Evolutionary conservation across 2,329 filamentous ascomycete genomes (phyloP).

Genomic region (Colletotrichum destructivum): DNA sequence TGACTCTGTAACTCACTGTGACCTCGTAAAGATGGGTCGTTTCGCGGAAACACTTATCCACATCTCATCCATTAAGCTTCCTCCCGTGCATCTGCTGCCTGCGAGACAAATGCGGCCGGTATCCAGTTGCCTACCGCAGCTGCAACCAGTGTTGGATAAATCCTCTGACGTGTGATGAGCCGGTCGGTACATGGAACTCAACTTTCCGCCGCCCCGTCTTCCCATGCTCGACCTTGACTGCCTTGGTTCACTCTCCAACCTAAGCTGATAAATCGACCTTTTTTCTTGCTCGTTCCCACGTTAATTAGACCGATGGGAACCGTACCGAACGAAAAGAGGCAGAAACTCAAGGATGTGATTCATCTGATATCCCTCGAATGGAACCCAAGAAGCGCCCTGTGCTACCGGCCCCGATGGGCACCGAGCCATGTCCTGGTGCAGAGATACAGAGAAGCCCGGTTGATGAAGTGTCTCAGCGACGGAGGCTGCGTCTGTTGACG

Average conservation of each 20-base stretch:
- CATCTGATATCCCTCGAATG: slow-evolving; percentile 15
- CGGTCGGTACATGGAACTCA: slow-evolving; percentile 29
- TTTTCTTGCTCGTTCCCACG: background rate
- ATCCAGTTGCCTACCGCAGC: slow-evolving; percentile 1
- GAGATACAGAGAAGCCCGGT: slow-evolving; percentile 20
- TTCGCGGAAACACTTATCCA: slow-evolving; percentile 28
- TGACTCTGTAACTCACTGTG: slow-evolving; percentile 30
- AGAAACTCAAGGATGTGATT: background rate
- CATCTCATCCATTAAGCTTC: slow-evolving; percentile 34
- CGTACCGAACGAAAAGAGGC: background rate
- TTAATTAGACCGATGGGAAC: slow-evolving; percentile 3
- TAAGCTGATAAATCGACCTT: background rate
- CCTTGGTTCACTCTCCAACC: slow-evolving; percentile 3
- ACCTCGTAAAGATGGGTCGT: slow-evolving; percentile 38
- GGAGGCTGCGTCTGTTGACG: slow-evolving; percentile 26
- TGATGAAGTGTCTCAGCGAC: slow-evolving; percentile 21
- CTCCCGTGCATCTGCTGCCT: slow-evolving; percentile 10
- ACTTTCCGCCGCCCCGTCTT: slow-evolving; percentile 2
- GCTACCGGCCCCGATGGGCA: slow-evolving; percentile 8
- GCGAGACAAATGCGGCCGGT: slow-evolving; percentile 1
- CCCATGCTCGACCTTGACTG: no score
- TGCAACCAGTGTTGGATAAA: slow-evolving; percentile 20
- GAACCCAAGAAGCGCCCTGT: slow-evolving; percentile 21
- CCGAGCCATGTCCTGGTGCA: slow-evolving; percentile 10
- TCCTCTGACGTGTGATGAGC: slow-evolving; percentile 12